Conservation (phyloP, 345 rosid genomes). For the Raphanus raphanistrum region DNA sequence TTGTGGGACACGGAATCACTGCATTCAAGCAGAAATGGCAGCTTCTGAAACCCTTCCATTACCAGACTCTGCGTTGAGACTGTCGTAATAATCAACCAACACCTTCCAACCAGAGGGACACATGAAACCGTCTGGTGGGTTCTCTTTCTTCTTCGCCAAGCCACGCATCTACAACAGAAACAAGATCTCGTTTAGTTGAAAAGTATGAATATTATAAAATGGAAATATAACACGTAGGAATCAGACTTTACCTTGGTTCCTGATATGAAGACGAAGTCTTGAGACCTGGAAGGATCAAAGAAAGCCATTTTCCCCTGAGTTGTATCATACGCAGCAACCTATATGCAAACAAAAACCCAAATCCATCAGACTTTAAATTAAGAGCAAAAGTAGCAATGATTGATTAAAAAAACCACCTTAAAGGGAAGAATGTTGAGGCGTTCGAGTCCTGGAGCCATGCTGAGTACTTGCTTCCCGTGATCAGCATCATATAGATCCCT, state of each 20-base stretch:
- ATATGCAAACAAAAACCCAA: conserved; percentile 30
- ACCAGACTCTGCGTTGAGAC: conserved; percentile 46
- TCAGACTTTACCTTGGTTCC: conserved; percentile 75
- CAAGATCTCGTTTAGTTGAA: neutral
- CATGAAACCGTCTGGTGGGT: conserved; percentile 95
- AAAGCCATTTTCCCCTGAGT: conserved; percentile 94
- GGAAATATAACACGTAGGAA: neutral
- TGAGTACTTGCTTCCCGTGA: conserved; percentile 90
- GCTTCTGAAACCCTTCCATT: conserved; percentile 54
- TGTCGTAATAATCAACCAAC: conserved; percentile 82
- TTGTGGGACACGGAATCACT: conserved; percentile 4
- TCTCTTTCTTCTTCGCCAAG: conserved; percentile 90
- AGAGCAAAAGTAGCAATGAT: neutral
- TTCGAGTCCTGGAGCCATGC: conserved; percentile 95
- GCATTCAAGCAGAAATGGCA: conserved; percentile 55
- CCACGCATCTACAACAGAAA: conserved; percentile 66
- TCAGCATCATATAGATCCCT: conserved; percentile 92
- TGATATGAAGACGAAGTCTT: conserved; percentile 87
- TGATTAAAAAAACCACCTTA: conserved; percentile 50
- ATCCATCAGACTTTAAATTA: neutral
- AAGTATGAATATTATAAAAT: neutral
- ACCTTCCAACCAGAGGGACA: conserved; percentile 96
- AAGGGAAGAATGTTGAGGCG: conserved; percentile 94
- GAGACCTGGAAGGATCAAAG: conserved; percentile 83
- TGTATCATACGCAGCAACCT: conserved; percentile 91